Conservation (phyloP, 148 eudicot genomes). For the Nyssa sinensis region DNA sequence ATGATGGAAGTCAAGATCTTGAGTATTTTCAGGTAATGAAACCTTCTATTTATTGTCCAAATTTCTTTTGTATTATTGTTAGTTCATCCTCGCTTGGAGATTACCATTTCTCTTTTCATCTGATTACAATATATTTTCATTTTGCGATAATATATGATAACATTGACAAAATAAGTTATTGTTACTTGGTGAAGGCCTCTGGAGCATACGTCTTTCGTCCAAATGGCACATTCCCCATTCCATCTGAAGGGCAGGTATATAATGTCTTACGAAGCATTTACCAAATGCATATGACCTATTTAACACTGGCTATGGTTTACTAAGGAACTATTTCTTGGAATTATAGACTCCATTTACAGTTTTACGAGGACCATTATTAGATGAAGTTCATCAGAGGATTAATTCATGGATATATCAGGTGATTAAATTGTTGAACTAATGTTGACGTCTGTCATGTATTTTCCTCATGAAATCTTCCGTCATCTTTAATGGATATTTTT, state of each 20-base stretch:
- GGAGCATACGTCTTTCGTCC: conserved; percentile 96
- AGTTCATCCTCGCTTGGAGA: neutral
- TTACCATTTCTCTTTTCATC: neutral
- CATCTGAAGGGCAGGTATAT: conserved; percentile 52
- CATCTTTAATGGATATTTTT: no score
- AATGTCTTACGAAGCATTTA: neutral
- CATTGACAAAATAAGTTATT: neutral
- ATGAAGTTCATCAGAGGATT: conserved; percentile 89
- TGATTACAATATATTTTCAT: neutral
- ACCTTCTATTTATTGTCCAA: neutral
- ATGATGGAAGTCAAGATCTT: conserved; percentile 35
- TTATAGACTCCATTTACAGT: conserved; percentile 61
- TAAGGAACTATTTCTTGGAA: conserved; percentile 15
- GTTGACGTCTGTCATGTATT: neutral
- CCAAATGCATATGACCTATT: neutral
- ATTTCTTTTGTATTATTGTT: neutral
- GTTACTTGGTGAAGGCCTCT: conserved; percentile 54
- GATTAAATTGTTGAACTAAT: conserved; percentile 3
- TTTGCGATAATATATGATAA: conserved; percentile 1
- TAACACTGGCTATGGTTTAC: conserved; percentile 3
- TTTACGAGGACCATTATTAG: conserved; percentile 71
- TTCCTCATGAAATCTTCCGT: neutral
- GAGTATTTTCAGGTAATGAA: conserved; percentile 24
- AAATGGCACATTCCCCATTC: conserved; percentile 55
- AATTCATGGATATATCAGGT: conserved; percentile 95